Percentiles rank a stretch among this genome's conserved stretches.
Conservation (phyloP, 305 asterid genomes). For the Ajuga reptans region DNA sequence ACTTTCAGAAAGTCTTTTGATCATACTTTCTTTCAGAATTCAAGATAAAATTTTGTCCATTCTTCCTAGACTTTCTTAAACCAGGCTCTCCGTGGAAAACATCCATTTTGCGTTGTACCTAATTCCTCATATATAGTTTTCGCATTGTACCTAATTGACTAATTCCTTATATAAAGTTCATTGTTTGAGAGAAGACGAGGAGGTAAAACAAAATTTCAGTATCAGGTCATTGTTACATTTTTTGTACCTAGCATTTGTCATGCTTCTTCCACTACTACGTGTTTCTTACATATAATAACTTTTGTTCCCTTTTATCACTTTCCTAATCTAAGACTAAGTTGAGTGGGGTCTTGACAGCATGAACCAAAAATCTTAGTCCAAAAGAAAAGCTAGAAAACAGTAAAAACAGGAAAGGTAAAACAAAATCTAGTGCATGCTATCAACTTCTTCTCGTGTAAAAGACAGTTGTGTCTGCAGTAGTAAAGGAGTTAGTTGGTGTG, state of each 20-base stretch:
- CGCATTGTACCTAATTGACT: not conserved
- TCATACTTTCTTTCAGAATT: not conserved
- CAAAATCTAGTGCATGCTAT: not conserved
- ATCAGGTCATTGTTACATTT: not conserved
- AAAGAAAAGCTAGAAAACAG: constrained; percentile 8
- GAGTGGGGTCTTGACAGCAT: constrained; percentile 7
- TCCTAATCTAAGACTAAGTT: not conserved
- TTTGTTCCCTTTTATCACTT: not conserved
- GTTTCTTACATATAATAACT: not conserved
- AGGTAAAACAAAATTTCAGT: not conserved
- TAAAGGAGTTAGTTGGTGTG: not conserved
- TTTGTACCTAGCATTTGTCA: not conserved
- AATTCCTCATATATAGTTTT: not conserved
- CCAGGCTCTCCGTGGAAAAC: not conserved
- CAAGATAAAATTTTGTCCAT: not conserved
- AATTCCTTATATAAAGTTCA: not conserved
- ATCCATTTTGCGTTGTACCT: not conserved
- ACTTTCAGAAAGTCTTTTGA: not conserved
- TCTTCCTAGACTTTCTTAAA: not conserved
- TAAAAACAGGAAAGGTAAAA: not conserved
- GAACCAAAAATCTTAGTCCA: constrained; percentile 7
- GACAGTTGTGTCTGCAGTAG: not conserved
- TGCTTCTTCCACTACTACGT: not conserved
- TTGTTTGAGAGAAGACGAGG: not conserved
- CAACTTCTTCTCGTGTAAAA: not conserved